Percentiles rank a stretch among this genome's conserved stretches.
These are phyloP conservation scores for Fusarium armeniacum DNA, from an alignment of 2,329 filamentous ascomycete genomes.

Conservation along the genomic window DNA sequence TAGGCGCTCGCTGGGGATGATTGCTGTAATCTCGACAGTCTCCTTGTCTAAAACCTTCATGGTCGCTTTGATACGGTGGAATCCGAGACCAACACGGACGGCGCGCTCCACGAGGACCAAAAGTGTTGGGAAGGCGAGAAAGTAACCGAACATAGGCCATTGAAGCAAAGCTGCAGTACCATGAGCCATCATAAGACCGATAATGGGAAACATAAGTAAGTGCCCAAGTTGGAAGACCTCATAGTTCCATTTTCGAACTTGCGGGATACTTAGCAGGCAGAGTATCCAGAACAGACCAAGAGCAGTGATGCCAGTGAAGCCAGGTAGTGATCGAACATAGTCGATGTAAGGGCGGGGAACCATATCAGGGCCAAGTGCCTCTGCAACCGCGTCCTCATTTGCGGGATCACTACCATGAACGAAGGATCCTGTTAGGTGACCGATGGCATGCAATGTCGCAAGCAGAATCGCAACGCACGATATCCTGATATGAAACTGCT, in stretches of 20 bases:
- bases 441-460: constrained; percentile 67
- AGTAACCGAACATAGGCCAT: constrained; percentile 70
- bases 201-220: constrained; percentile 70
- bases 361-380: constrained; percentile 59
- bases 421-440: constrained; percentile 67
- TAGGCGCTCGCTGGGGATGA: constrained; percentile 62
- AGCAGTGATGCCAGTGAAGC: constrained; percentile 64
- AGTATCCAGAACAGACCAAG: constrained; percentile 66
- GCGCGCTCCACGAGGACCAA: constrained; percentile 64
- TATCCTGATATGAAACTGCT: constrained; percentile 69
- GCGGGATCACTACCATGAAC: constrained; percentile 61
- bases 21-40: constrained; percentile 64
- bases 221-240: constrained; percentile 71
- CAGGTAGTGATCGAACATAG: constrained; percentile 63
- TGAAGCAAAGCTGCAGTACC: constrained; percentile 66
- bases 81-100: constrained; percentile 62
- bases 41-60: constrained; percentile 66
- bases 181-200: constrained; percentile 68
- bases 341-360: constrained; percentile 61
- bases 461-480: constrained; percentile 64
- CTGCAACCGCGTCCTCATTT: constrained; percentile 61
- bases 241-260: constrained; percentile 65
- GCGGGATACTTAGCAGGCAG: constrained; percentile 63
- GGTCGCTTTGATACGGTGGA: constrained; percentile 63
- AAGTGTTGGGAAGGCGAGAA: constrained; percentile 66